Conservation (phyloP, 108 stramenopile species). For the Nitzschia palea region DNA sequence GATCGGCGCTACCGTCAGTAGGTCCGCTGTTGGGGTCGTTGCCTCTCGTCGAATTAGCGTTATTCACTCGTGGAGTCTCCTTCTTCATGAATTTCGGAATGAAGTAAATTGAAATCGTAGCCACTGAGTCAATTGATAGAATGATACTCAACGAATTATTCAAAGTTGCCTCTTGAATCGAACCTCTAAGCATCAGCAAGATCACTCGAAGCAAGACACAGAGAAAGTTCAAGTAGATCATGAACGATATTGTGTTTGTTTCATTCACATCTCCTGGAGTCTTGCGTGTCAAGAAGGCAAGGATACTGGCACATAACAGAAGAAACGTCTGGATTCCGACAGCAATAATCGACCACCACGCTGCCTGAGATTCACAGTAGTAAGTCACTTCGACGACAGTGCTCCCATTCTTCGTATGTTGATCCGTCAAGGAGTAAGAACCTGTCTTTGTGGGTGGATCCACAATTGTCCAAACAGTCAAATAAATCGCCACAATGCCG, state of each 20-base stretch:
- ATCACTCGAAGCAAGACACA: constrained; percentile 5
- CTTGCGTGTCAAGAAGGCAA: constrained; percentile 20
- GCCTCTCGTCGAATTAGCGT: too few relatives aligned
- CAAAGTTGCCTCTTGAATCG: neutral
- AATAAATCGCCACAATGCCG: constrained; percentile 20
- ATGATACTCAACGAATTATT: neutral
- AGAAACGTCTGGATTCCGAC: constrained; percentile 15
- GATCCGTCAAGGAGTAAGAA: neutral
- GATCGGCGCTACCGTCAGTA: too few relatives aligned
- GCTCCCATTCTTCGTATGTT: constrained; percentile 6
- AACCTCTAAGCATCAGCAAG: neutral
- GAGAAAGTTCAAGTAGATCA: constrained; percentile 31
- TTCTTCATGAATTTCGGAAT: constrained; percentile 20
- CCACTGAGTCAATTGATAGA: neutral
- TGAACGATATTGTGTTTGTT: constrained; percentile 8
- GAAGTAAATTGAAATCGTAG: constrained; percentile 13
- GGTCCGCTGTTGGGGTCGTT: too few relatives aligned
- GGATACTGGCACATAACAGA: constrained; percentile 20
- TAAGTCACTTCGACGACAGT: neutral
- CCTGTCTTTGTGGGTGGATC: constrained; percentile 22
- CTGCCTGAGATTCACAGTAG: constrained; percentile 13
- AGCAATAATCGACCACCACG: constrained; percentile 2
- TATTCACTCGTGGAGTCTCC: too few relatives aligned
- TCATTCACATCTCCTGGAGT: constrained; percentile 37
- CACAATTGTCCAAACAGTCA: constrained; percentile 28